Conservation (phyloP, 345 rosid species). For the Citrus hindsii region DNA sequence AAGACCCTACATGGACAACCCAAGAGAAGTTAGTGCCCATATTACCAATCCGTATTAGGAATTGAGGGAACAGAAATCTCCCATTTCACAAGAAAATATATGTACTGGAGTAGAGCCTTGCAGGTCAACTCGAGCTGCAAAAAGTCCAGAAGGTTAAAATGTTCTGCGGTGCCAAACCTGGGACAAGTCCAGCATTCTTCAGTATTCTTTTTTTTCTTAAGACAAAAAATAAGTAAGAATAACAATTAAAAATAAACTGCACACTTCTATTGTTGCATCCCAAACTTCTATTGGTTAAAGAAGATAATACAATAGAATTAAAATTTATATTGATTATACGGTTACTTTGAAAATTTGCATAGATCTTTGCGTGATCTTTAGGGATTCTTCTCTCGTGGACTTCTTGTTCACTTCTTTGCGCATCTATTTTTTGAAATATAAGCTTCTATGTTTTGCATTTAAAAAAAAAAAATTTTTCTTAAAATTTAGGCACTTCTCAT, state of each 20-base stretch:
- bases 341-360: neutral
- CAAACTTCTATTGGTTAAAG: neutral
- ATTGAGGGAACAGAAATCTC: slow-evolving; percentile 8
- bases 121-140: slow-evolving; percentile 95
- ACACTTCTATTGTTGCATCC: neutral
- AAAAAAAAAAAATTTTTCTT: too few relatives aligned
- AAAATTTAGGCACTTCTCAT: too few relatives aligned
- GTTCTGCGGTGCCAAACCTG: slow-evolving; percentile 97
- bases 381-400: too few relatives aligned
- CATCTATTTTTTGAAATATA: neutral
- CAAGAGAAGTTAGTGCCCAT: slow-evolving; percentile 11
- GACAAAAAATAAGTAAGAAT: neutral
- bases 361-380: too few relatives aligned
- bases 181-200: slow-evolving; percentile 20
- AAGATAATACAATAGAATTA: neutral
- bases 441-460: neutral
- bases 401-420: neutral
- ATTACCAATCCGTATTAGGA: slow-evolving; percentile 1
- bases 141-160: slow-evolving; percentile 87
- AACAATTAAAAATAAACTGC: neutral
- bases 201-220: neutral
- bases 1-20: slow-evolving; percentile 60
- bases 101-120: slow-evolving; percentile 81
- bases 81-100: slow-evolving; percentile 14
- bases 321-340: too few relatives aligned